A percentile compares a stretch with the other conserved stretches of the same genome.
Evolutionary conservation across 768 basidiomycete genomes (phyloP).

Genomic region (Russula sp.): DNA sequence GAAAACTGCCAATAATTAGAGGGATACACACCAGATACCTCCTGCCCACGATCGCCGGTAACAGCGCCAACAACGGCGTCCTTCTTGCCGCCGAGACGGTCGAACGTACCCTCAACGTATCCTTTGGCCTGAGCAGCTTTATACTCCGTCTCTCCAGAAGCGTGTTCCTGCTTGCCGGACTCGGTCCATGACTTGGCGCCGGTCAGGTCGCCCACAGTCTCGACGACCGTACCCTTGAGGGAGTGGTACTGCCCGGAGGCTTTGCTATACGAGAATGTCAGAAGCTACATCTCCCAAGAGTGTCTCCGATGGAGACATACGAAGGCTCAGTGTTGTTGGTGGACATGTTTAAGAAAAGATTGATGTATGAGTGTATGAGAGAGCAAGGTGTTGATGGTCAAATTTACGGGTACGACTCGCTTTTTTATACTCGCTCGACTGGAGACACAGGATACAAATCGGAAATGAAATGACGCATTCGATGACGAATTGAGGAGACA

Average conservation of each 20-base stretch:
- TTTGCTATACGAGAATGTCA: conserved; percentile 33
- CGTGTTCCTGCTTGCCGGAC: conserved; percentile 51
- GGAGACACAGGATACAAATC: neutral
- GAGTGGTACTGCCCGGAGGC: conserved; percentile 43
- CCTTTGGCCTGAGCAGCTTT: conserved; percentile 49
- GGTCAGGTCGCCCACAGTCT: conserved; percentile 44
- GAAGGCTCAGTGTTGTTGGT: conserved; percentile 24
- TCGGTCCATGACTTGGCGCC: conserved; percentile 45
- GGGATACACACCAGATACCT: conserved; percentile 43
- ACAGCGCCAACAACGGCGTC: conserved; percentile 55
- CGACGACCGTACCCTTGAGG: conserved; percentile 41
- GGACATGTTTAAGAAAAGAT: conserved; percentile 19
- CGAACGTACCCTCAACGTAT: conserved; percentile 48
- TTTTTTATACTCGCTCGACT: conserved; percentile 9
- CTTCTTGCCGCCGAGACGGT: conserved; percentile 49
- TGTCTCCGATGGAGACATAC: conserved; percentile 3
- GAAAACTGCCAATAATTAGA: neutral
- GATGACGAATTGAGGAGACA: conserved; percentile 16
- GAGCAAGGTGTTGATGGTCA: neutral
- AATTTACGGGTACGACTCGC: neutral
- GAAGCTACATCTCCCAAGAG: neutral
- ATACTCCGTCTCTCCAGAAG: conserved; percentile 47
- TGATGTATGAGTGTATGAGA: neutral
- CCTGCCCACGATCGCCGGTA: conserved; percentile 53
- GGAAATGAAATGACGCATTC: conserved; percentile 15